Evolutionary conservation across 2,329 filamentous ascomycete genomes (phyloP).

Genomic region (Lachnellula arida): DNA sequence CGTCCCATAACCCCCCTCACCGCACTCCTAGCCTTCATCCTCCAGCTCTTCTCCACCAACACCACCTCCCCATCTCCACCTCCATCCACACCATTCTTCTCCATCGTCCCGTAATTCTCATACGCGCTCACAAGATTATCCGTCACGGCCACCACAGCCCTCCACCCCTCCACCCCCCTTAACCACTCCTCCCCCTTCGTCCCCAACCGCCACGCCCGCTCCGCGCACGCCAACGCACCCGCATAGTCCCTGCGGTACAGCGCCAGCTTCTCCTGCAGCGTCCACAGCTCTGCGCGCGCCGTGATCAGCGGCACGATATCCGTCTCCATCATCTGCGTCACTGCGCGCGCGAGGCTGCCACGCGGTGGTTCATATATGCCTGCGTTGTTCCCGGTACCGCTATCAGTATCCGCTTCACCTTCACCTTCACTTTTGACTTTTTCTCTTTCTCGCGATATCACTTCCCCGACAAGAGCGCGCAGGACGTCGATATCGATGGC

Average conservation of each 20-base stretch:
- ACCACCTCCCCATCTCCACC: slow-evolving; percentile 39
- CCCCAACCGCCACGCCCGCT: slow-evolving; percentile 83
- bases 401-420: slow-evolving; percentile 11
- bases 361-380: slow-evolving; percentile 43
- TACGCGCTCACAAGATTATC: slow-evolving; percentile 77
- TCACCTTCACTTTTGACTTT: too few species aligned
- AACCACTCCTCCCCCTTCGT: slow-evolving; percentile 39
- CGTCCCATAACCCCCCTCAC: slow-evolving; percentile 78
- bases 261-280: slow-evolving; percentile 64
- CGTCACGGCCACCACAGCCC: slow-evolving; percentile 60
- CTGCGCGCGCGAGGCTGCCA: slow-evolving; percentile 56
- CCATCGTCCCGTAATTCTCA: slow-evolving; percentile 67
- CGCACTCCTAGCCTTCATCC: slow-evolving; percentile 80
- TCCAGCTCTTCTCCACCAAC: slow-evolving; percentile 72
- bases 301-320: slow-evolving; percentile 81
- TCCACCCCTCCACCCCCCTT: slow-evolving; percentile 46
- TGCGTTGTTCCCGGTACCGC: neutral
- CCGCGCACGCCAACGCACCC: slow-evolving; percentile 74
- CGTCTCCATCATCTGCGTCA: slow-evolving; percentile 70
- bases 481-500: slow-evolving; percentile 74
- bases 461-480: slow-evolving; percentile 65
- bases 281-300: slow-evolving; percentile 70
- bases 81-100: slow-evolving; percentile 52
- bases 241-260: slow-evolving; percentile 67
- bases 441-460: slow-evolving; percentile 49